Base-by-base conservation (phyloP, 148 eudicot species). In the Pouteria glomerata region DNA sequence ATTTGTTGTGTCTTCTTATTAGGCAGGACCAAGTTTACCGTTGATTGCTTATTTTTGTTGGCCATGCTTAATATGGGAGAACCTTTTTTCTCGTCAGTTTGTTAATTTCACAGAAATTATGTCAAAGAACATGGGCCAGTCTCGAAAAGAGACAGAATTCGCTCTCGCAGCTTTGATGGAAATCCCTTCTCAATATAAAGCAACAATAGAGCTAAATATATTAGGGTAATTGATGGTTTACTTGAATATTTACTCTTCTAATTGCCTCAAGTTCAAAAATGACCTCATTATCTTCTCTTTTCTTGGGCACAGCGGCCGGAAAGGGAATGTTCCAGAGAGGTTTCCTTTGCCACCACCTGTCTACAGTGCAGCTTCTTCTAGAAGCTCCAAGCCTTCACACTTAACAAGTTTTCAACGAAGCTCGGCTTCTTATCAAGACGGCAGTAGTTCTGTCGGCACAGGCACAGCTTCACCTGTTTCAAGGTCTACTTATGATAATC, bases 161-260 rank as follows among this genome's bases (percentile, higher is more conserved):
- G 96, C 99, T 57, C 85, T 95, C 48, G 51, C 93, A 63, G 96
- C 99, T 33, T 69, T 95, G 68, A 95, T 95, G 99, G 97, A 92
- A 77, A 86, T 95, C 76, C 99, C 99, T 72, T 68, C 90, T 69
- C 99, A 95, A 65, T 95, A 92, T 52, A 90, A 88, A 75, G 97
- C 96, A 69, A 92, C 97, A 3, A 76, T 88, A 59, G 97, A 90
- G 83, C 92, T 90, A 66, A 77, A 75, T 73, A 66, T 95, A 70
- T 78, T 92, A 66, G 97, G 99, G 99, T 95, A 85, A 80, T 26
- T 1, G 21, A 31, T 60, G 16, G 27, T 31, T 73, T 45, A 48
- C 39, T 44, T 50, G n/a, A 57, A 44, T 57, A 30, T 41, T 58
- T 51, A 41, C 18, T 34, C 48, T 35, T 63, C 48, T 55, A 42